Percentiles rank a stretch among this genome's conserved stretches.
phyloP scores from a whole-genome alignment of 169 alveolate species.

The Condylostoma magnum region DNA sequence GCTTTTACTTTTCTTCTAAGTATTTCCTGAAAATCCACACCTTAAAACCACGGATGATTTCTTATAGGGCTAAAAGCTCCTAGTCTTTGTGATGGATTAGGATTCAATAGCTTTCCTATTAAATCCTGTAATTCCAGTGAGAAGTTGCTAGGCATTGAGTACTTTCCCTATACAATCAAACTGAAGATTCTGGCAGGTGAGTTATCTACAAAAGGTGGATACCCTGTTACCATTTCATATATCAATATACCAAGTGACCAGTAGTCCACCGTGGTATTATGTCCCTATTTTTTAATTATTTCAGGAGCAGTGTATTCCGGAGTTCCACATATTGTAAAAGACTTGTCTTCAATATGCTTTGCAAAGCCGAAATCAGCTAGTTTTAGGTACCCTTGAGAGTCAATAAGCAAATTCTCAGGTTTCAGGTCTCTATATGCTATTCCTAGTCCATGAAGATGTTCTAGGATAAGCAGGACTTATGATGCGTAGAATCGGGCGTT shows the following conservation, averaged over 20 bases:
- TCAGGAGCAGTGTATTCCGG: slow-evolving; percentile 89
- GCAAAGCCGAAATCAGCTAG: slow-evolving; percentile 82
- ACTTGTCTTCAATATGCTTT: slow-evolving; percentile 55
- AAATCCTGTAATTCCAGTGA: background rate
- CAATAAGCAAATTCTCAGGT: slow-evolving; percentile 71
- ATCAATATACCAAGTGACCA: slow-evolving; percentile 53
- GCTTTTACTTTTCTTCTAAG: slow-evolving; percentile 60
- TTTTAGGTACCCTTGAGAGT: slow-evolving; percentile 65
- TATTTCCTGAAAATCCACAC: slow-evolving; percentile 76
- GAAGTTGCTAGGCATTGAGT: background rate
- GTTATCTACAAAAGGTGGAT: slow-evolving; percentile 40
- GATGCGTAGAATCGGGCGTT: slow-evolving; percentile 64
- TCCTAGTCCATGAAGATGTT: slow-evolving; percentile 52
- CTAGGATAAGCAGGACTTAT: slow-evolving; percentile 61
- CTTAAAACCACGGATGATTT: slow-evolving; percentile 57
- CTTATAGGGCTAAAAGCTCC: background rate
- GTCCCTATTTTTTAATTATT: slow-evolving; percentile 55
- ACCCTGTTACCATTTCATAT: slow-evolving; percentile 59
- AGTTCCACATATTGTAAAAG: slow-evolving; percentile 84
- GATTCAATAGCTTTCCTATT: background rate
- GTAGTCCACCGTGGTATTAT: slow-evolving; percentile 58
- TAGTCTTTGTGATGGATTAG: background rate
- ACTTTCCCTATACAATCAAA: slow-evolving; percentile 21
- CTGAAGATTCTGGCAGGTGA: slow-evolving; percentile 13
- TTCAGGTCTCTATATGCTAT: slow-evolving; percentile 64